Percentiles rank a stretch among this genome's conserved stretches.
These are phyloP conservation scores for Stemphylium vesicarium DNA, from an alignment of 2,329 filamentous ascomycete species.

Conservation along the genomic window DNA sequence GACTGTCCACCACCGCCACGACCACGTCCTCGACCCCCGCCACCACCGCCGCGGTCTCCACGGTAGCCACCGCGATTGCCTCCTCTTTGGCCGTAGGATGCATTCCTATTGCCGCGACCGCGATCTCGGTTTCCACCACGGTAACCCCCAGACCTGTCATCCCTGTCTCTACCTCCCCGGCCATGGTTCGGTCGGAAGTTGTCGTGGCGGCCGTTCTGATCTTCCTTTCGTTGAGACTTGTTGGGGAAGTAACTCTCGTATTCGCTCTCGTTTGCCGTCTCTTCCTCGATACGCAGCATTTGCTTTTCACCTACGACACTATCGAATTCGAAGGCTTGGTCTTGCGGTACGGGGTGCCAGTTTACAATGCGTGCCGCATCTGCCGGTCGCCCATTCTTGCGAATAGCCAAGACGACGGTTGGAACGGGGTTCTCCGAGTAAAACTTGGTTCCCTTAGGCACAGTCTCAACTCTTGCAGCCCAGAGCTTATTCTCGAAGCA, in stretches of 20 bases:
- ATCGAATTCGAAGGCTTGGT: constrained; percentile 78
- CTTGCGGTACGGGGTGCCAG: constrained; percentile 77
- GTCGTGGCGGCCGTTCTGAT: constrained; percentile 53
- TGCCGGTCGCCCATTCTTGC: constrained; percentile 75
- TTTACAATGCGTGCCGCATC: constrained; percentile 82
- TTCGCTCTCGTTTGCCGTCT: constrained; percentile 65
- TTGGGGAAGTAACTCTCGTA: constrained; percentile 69
- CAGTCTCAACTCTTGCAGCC: constrained; percentile 80
- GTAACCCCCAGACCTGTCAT: constrained; percentile 35
- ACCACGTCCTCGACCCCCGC: constrained; percentile 37
- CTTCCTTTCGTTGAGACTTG: constrained; percentile 56
- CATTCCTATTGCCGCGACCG: constrained; percentile 38
- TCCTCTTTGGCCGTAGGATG: constrained; percentile 39
- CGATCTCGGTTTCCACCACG: constrained; percentile 44
- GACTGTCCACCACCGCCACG: constrained; percentile 39
- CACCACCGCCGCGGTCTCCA: constrained; percentile 50
- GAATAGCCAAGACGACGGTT: constrained; percentile 80
- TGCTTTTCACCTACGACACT: constrained; percentile 87
- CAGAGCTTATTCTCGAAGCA: constrained; percentile 81
- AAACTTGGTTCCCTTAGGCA: constrained; percentile 66
- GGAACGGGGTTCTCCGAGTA: constrained; percentile 82
- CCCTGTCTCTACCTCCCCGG: constrained; percentile 28
- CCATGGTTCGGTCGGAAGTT: constrained; percentile 34
- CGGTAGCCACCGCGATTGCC: constrained; percentile 52
- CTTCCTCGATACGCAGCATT: constrained; percentile 78